Conservation (phyloP, 129 eudicot species). For the Daucus carota region DH1_v3.0 NC_030384.2:48519501-48520000, state of each 20-base stretch:
- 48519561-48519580: constrained; percentile 23
- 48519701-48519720: neutral
- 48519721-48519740: neutral
- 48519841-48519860: constrained; percentile 38
- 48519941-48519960: constrained; percentile 12
- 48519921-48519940: constrained; percentile 28
- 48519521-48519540: neutral
- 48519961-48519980: constrained; percentile 7
- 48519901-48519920: constrained; percentile 45
- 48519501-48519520: constrained; percentile 35
- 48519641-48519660: neutral
- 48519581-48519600: constrained; percentile 44
- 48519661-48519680: neutral
- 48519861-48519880: constrained; percentile 47
- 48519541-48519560: neutral
- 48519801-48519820: neutral
- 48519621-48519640: neutral
- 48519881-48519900: constrained; percentile 40
- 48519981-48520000: constrained; percentile 18
- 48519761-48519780: neutral
- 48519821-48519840: neutral
- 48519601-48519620: neutral
- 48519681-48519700: neutral
- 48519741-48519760: neutral
- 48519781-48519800: neutral